Evolutionary conservation across 129 eudicot genomes (phyloP).

Genomic region (Ambrosia artemisiifolia): DNA sequence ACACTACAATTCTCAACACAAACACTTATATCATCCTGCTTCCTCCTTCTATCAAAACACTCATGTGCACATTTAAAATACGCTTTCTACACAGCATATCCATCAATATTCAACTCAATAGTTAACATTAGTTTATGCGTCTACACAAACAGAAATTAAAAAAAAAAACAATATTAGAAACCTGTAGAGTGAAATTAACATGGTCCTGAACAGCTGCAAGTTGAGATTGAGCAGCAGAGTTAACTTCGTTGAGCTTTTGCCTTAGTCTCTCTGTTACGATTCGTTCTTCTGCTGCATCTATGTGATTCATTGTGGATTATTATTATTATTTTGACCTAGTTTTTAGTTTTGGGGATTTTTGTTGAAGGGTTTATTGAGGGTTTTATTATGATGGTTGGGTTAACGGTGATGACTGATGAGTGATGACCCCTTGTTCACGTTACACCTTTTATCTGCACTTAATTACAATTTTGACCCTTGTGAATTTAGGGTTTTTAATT

Average conservation of each 20-base stretch:
- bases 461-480: too few species aligned
- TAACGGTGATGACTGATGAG: conserved; percentile 13
- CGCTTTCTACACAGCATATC: conserved; percentile 50
- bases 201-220: conserved; percentile 67
- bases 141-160: too few species aligned
- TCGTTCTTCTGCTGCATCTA: conserved; percentile 68
- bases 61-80: conserved; percentile 83
- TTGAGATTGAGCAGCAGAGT: conserved; percentile 71
- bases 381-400: not conserved
- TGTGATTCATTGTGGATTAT: conserved; percentile 48
- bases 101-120: conserved; percentile 6
- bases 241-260: conserved; percentile 70
- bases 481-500: too few species aligned
- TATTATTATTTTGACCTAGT: too few species aligned
- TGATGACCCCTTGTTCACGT: not conserved
- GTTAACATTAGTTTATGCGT: not conserved
- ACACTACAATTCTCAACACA: conserved; percentile 90
- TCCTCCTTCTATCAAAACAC: conserved; percentile 80
- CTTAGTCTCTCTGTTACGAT: conserved; percentile 63
- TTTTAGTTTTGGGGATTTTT: conserved; percentile 11
- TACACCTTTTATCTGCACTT: not conserved
- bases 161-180: not conserved
- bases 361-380: conserved; percentile 22
- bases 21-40: conserved; percentile 54
- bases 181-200: conserved; percentile 91